phyloP scores from a whole-genome alignment of 352 stramenopile species.

The Phytopythium montanum region DNA sequence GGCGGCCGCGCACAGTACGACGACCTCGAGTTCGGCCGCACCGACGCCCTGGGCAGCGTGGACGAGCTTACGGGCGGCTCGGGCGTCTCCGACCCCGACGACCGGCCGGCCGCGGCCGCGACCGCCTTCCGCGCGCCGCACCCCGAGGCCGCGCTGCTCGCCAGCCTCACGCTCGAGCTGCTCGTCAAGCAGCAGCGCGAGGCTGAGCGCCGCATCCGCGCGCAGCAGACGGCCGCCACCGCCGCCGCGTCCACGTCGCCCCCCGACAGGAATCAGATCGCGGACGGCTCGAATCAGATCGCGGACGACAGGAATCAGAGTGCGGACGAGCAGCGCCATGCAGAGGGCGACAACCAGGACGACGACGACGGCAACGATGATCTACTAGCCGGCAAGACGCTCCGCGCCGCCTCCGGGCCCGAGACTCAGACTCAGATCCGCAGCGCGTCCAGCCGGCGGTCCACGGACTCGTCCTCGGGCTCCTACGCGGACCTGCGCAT shows the following conservation, averaged over 20 bases:
- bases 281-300: too few relatives aligned
- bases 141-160: constrained; percentile 6
- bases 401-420: neutral
- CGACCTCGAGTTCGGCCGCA: constrained; percentile 2
- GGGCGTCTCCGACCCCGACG: too few relatives aligned
- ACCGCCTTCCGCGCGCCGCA: neutral
- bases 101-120: neutral
- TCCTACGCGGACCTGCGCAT: constrained; percentile 56
- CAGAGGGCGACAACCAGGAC: neutral
- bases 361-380: neutral
- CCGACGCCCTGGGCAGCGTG: neutral
- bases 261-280: constrained; percentile 16
- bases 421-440: neutral
- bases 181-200: constrained; percentile 25
- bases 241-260: neutral
- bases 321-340: too few relatives aligned
- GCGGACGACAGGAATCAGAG: constrained; percentile 9
- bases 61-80: constrained; percentile 3
- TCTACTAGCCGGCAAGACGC: constrained; percentile 5
- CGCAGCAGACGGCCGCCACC: neutral
- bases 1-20: neutral
- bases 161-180: constrained; percentile 20
- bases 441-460: constrained; percentile 35
- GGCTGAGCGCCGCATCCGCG: constrained; percentile 15
- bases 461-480: constrained; percentile 34